Percentiles rank a stretch among this genome's conserved stretches.
Conservation (phyloP, 2,329 filamentous ascomycete species). For the Trichoderma sp. region DNA sequence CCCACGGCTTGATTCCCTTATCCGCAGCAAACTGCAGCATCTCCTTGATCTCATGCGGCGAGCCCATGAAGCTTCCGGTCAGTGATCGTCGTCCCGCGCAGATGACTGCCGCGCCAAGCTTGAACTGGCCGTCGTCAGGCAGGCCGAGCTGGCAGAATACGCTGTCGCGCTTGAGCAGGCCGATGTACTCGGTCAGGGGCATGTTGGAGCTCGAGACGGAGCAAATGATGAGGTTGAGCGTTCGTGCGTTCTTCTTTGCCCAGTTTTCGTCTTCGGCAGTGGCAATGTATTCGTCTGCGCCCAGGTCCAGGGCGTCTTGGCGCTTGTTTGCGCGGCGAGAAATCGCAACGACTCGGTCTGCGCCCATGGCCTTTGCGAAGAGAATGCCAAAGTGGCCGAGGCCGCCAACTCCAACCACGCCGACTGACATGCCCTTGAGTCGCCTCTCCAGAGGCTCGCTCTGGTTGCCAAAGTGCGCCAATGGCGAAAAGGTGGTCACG, state of each 20-base stretch:
- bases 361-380: conserved; percentile 68
- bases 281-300: conserved; percentile 54
- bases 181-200: conserved; percentile 65
- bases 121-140: conserved; percentile 26
- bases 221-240: conserved; percentile 61
- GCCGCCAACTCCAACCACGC: conserved; percentile 68
- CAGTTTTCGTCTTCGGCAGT: conserved; percentile 53
- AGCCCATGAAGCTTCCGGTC: conserved; percentile 53
- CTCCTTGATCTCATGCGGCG: conserved; percentile 59
- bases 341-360: conserved; percentile 62
- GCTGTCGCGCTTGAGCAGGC: conserved; percentile 61
- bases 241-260: conserved; percentile 53
- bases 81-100: conserved; percentile 46
- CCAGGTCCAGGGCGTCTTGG: conserved; percentile 58
- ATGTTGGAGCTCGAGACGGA: conserved; percentile 59
- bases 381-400: conserved; percentile 70
- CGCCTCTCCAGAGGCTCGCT: conserved; percentile 19
- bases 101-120: conserved; percentile 50
- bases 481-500: conserved; percentile 66
- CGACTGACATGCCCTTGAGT: conserved; percentile 64
- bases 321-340: conserved; percentile 57
- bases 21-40: conserved; percentile 63
- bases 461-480: conserved; percentile 40
- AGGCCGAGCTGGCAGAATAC: conserved; percentile 67
- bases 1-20: conserved; percentile 60